Evolutionary conservation across 345 rosid genomes (phyloP), one percentile per base, ranked within the genome.

Genomic region (Erodium maritimum): DNA sequence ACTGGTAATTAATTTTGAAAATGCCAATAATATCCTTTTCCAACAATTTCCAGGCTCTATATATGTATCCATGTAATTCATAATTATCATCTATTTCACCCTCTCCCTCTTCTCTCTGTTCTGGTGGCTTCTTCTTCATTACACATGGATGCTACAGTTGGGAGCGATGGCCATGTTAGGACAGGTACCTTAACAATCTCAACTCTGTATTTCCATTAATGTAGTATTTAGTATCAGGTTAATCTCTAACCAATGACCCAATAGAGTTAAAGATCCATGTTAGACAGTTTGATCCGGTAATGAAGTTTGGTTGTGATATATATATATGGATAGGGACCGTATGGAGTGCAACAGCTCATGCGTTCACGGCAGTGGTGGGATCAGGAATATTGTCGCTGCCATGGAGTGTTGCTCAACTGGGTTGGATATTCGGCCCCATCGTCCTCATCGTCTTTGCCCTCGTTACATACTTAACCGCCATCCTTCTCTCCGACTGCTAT

Each of bases 401-500:
- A 7, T 66, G 69, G 69, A 66, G 69, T 55, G 59, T 60, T 23
- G 69, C 69, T 37, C 69, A 66, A 33, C 17, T 66, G 64, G 69
- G 69, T 5, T 66, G 69, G 69, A 45, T 66, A 1, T 4, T 60
- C 50, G 69, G 69, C 2, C 16, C 56, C 29, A 2, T 60, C 11
- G 51, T 66, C 14, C 34, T 66, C 0, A 7, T 77, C 65, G 77
- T 77, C 16, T 87, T 87, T 62, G 81, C 87, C 0, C 59, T 79
- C 66, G 81, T 87, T 57, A 87, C 95, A 19, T 82, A 76, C 34
- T 82, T 74, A 68, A 84, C 91, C 5, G 81, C 89, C 20, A 66
- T 80, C 11, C 75, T 84, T 53, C 87, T 87, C 17, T 85, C 85
- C 61, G 95, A 79, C 61, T 68, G 75, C 62, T 84, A 87, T 56